These are phyloP conservation scores for Fusarium sp. DNA, from an alignment of 2,329 filamentous ascomycete genomes.

Conservation along the genomic window DNA sequence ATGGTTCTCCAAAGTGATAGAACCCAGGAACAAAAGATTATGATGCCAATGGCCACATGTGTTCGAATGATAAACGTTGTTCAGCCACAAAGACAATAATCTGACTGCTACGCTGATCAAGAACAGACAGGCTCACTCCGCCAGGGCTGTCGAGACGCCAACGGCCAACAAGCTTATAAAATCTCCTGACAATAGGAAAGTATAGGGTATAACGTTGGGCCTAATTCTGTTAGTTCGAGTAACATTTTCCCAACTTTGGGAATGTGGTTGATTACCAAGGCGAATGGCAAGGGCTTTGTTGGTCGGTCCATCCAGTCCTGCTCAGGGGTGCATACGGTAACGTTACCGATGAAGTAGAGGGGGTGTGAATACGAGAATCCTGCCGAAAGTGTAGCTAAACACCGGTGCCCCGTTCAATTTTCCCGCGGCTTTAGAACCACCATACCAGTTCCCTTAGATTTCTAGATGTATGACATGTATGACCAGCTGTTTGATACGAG, in stretches of 20 bases:
- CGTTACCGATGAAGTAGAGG: neutral
- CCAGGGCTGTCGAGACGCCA: neutral
- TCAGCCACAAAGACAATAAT: neutral
- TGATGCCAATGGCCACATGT: neutral
- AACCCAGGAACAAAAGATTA: neutral
- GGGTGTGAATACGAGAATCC: neutral
- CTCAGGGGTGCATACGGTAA: no score
- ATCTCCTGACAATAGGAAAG: neutral
- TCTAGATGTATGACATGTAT: fast-evolving
- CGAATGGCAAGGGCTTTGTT: neutral
- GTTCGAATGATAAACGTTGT: neutral
- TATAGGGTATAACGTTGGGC: neutral
- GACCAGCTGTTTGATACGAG: neutral
- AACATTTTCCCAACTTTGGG: neutral
- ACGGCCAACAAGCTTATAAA: neutral
- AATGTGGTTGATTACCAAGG: neutral
- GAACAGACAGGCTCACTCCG: neutral
- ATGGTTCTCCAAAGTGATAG: neutral
- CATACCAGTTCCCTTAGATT: neutral
- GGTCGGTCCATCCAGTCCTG: neutral
- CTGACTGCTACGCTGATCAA: neutral
- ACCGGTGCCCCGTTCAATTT: neutral
- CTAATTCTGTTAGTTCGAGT: neutral
- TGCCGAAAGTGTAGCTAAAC: neutral
- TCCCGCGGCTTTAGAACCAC: neutral